Base-by-base conservation (phyloP, 257 asterid species). In the Fraxinus cuspidata region DNA sequence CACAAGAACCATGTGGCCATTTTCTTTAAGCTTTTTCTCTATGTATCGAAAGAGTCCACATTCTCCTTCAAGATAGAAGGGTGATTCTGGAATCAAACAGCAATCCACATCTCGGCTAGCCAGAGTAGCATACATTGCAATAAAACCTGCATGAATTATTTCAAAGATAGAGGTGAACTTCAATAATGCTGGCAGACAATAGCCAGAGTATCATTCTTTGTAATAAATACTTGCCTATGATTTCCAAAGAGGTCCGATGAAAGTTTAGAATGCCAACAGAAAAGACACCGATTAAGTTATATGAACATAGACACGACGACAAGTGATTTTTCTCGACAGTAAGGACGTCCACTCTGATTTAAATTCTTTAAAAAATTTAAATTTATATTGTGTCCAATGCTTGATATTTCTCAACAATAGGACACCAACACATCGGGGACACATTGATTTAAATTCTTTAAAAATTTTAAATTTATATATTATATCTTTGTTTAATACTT, bases 31-130 rank as follows among this genome's bases (percentile, higher is more conserved):
- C 79, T 86, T 86, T 80, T 81, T 88, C 74, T 81, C 81, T 1
- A 89, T 74, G 63, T 84, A 87, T 72, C 86, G 92, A 40, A 79
- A 82, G n/a, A 90, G 92, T 74, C 93, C 96, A 71, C 92, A 88
- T 70, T 83, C 71, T 76, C 92, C 96, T 81, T 90, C 96, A 29
- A 90, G 89, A 81, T 86, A 89, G 84, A 90, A 90, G 47, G 93
- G 92, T 16, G 93, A 82, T 81, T 90, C 93, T 5, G 92, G 92
- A 77, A 90, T 90, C 87, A 90, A 86, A 81, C 96, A 90, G 83
- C 93, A 89, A 84, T 88, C 96, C 56, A 90, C 96, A 77, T 90
- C 96, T 79, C 96, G 86, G 82, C 93, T 90, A 32, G 96, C 96
- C 81, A 90, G 86, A 71, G 96, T 90, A 72, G 95, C 95, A 80